Conservation (phyloP, 2,329 filamentous ascomycete species). For the Lasiodiplodia sp. region DNA sequence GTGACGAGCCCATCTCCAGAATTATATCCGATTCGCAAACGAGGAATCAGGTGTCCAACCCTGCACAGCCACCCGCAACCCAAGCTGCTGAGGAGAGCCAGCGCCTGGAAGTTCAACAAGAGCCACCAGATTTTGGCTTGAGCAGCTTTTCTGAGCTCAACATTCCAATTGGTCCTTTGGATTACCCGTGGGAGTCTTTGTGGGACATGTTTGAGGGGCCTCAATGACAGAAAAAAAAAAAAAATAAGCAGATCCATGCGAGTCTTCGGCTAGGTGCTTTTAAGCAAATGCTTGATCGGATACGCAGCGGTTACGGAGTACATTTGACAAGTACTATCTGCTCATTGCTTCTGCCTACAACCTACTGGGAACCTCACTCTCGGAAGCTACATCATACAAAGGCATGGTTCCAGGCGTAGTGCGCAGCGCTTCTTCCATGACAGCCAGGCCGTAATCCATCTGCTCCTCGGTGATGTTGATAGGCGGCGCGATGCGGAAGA, state of each 20-base stretch:
- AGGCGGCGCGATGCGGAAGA: conserved; percentile 67
- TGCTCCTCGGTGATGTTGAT: conserved; percentile 60
- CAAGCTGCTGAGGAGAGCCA: neutral
- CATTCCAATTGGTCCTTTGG: conserved; percentile 8
- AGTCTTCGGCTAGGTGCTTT: neutral
- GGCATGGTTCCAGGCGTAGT: conserved; percentile 55
- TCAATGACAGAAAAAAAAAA: neutral
- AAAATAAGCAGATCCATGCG: too few species aligned
- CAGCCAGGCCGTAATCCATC: conserved; percentile 57
- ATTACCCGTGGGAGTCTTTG: conserved; percentile 17
- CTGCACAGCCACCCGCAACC: neutral
- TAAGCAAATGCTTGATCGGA: neutral
- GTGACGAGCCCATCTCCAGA: conserved; percentile 21
- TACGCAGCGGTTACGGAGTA: neutral
- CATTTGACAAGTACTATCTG: neutral
- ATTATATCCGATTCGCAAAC: neutral
- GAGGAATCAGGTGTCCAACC: neutral
- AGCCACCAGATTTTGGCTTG: neutral
- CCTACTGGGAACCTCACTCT: neutral
- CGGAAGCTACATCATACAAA: conserved; percentile 33
- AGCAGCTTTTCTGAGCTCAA: neutral
- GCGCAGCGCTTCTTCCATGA: conserved; percentile 65
- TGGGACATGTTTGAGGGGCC: conserved; percentile 20
- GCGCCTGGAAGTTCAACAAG: neutral
- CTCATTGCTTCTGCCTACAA: neutral